Conservation (phyloP, 345 rosid species). For the Gossypium anomalum region DNA sequence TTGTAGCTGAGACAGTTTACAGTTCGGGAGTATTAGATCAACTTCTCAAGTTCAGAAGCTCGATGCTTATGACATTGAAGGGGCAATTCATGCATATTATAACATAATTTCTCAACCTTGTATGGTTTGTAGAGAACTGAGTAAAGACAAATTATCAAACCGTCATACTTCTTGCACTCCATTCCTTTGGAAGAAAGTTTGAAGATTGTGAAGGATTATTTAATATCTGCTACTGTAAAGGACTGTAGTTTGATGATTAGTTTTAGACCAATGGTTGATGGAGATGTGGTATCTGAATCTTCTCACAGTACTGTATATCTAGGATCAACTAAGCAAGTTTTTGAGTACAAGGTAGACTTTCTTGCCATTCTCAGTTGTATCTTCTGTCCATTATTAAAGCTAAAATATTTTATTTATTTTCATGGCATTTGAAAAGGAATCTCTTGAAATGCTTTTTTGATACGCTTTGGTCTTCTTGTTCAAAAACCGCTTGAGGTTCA, state of each 20-base stretch:
- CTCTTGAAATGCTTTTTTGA: background rate
- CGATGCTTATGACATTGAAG: slow-evolving; percentile 70
- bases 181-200: slow-evolving; percentile 60
- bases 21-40: slow-evolving; percentile 55
- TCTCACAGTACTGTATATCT: slow-evolving; percentile 33
- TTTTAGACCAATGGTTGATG: slow-evolving; percentile 43
- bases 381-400: too few species aligned
- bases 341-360: slow-evolving; percentile 65
- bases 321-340: slow-evolving; percentile 58
- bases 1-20: slow-evolving; percentile 56
- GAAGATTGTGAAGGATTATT: slow-evolving; percentile 67
- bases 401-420: background rate
- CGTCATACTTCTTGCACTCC: slow-evolving; percentile 44
- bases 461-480: too few species aligned
- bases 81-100: slow-evolving; percentile 86
- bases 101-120: slow-evolving; percentile 66
- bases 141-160: slow-evolving; percentile 21
- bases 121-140: slow-evolving; percentile 44
- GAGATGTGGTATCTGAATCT: background rate
- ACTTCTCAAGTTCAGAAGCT: slow-evolving; percentile 80
- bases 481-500: too few species aligned
- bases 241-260: slow-evolving; percentile 86
- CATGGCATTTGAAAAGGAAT: background rate
- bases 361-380: background rate
- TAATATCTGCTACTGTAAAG: slow-evolving; percentile 81